Base-by-base conservation (phyloP, 352 stramenopile species). In the Saprolegnia diclina region DNA sequence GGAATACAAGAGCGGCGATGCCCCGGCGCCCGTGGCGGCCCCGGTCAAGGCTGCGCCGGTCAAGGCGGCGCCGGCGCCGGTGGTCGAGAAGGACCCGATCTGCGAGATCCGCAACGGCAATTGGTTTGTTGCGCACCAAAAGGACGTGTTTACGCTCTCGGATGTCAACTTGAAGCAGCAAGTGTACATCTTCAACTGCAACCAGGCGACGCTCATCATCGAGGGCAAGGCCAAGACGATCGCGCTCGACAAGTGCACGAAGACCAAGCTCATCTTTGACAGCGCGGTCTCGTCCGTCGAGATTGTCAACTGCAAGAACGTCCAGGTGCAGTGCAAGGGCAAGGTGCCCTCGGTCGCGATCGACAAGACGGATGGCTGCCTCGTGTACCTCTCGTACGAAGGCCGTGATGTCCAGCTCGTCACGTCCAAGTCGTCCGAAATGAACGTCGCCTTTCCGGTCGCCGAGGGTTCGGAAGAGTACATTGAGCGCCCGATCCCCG, bases 291-390 rank as follows among this genome's bases (percentile, higher is more conserved):
- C 94, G 38, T 97, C 90, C 64, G 89, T 98, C 62, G 96, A 99
- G 80, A 80, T 99, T 65, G 95, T 99, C 35, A 99, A 99, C 83
- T 98, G 91, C 76, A 98, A 99, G 82, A 93, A 90, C 71, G 89
- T 99, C 64, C 93, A 98, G 74, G 82, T 98, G 44, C 96, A 99
- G 77, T 88, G 85, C 71, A 96, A 94, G 71, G 92, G 91, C 64
- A 79, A 85, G 38, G 97, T 98, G 69, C 95, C 96, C 21, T 97
- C 89, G 32, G 94, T 99, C 67, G 91, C 93, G 5, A 98, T 99
- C 79, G 97, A 99, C 85, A 99, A 99, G 85, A 99, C 96, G 38
- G 95, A 99, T 77, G 96, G 96, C 67, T 97, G 95, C 71, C 81
- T 98, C 46, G 85, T 98, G 56, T 98, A 98, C 79, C 82, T 99